Conservation (phyloP, 176 grass and related monocot genomes). For the Hsuehochloa calcarea region DNA sequence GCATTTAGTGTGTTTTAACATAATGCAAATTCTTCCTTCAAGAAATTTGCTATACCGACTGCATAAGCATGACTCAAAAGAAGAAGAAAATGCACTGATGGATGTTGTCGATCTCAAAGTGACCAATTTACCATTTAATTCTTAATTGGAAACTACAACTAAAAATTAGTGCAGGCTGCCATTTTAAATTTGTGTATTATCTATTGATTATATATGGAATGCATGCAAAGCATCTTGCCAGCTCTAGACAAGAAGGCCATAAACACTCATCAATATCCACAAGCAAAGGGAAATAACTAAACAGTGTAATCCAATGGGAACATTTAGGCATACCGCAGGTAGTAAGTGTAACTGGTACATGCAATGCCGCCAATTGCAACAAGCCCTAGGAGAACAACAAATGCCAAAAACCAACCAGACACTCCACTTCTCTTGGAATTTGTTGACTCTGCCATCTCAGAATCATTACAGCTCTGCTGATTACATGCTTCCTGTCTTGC, state of each 20-base stretch:
- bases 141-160: neutral
- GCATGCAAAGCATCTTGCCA: neutral
- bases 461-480: constrained; percentile 53
- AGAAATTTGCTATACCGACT: neutral
- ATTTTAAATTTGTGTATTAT: neutral
- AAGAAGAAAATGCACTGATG: neutral
- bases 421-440: constrained; percentile 47
- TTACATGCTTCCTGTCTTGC: constrained; percentile 66
- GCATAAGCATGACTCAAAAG: neutral
- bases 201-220: neutral
- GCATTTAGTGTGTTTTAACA: neutral
- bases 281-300: neutral
- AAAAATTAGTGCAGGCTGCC: neutral
- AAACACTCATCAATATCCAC: constrained; percentile 8
- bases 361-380: constrained; percentile 45
- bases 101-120: neutral
- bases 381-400: constrained; percentile 60
- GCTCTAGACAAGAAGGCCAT: neutral
- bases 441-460: constrained; percentile 26
- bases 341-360: constrained; percentile 59
- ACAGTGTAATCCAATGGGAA: constrained; percentile 9
- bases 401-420: constrained; percentile 65
- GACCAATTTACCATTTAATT: neutral
- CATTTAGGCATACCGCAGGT: constrained; percentile 47
- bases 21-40: neutral